Evolutionary conservation across 805 yeast species (phyloP), one percentile per base, ranked within the genome.

Genomic region (Yamadazyma phyllophila): DNA sequence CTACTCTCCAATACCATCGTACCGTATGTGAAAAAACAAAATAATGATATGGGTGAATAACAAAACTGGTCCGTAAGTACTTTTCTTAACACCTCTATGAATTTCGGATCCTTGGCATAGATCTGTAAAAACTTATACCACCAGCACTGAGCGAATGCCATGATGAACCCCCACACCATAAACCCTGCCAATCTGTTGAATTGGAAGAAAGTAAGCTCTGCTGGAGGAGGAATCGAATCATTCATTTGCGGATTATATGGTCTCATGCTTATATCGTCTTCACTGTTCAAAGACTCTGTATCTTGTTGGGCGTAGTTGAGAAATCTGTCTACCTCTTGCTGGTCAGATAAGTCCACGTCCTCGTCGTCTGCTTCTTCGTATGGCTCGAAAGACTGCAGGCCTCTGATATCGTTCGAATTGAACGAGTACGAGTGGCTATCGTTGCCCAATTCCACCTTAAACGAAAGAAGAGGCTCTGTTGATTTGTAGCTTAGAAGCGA

Each of bases 91-190:
- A 88, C 95, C 45, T 90, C 88, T 1, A 91, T 84, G 48, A 88
- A 76, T n/a, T 87, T 80, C 13, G 94, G 92, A 62, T 87, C 90
- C 46, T 82, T 84, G 4, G 85, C 81, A 62, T 86, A 92, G 51
- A 88, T 80, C 58, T 92, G 91, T 48, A 92, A 73, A 47, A 91
- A 79, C 56, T 80, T 77, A 59, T 92, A 91, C 99, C 99, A 92
- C 40, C 83, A 83, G 43, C 86, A 85, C 65, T 90, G 97, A 39
- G 82, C 78, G 58, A 88, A 85, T 0, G 97, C 85, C 68, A 89
- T 78, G 7, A 84, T 58, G 45, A 87, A 80, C 1, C 98, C 97
- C 97, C 97, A 91, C 36, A 78, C 66, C 71, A 88, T 81, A 59
- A 90, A 91, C 7, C 94, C 86, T 0, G 82, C 74, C 60, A 89